Evolutionary conservation across 2,329 filamentous ascomycete genomes (phyloP), one percentile per base, ranked within the genome.

Genomic region (Nakataea oryzae): DNA sequence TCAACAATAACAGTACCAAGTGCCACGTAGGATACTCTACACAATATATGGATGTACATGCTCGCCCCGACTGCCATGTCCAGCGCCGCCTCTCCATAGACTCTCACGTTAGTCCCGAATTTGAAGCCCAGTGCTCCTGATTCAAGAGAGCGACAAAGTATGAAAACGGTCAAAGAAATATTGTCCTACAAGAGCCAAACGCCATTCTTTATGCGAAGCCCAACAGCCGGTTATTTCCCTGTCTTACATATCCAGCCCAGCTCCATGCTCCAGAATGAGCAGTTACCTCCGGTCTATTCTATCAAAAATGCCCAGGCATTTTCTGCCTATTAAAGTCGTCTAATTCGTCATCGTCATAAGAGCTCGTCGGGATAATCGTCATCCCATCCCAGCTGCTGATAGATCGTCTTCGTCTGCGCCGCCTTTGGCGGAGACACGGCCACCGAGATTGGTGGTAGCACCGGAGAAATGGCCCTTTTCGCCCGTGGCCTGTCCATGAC

Each of bases 351-450:
- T 54, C n/a, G 57, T 66, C 64, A 68, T 65, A 64, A 63, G 61
- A 70, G 62, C 27, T 71, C 69, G 64, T 72, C 70, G 5, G 70
- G 79, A 69, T 76, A 70, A 63, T 85, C 81, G 63, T 84, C 78
- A 67, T 85, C 81, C 83, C 83, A 86, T 57, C 83, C 83, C 55
- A 86, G 70, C 65, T 74, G 74, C 67, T 82, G 75, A 66, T 81
- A 86, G 60, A 86, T 80, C 13, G 79, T 81, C 65, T 73, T 64
- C 41, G 71, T 70, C 63, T 69, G 73, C 60, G 66, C 66, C n/a
- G 63, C 62, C 62, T 64, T 28, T 21, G 56, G 24, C 64, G 64
- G 62, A 13, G 58, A 26, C 61, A n/a, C 30, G 50, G 12, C 61
- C 50, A 41, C 27, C 34, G 34, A 47, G 61, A 26, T 54, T 14